Percentiles rank a stretch among this genome's conserved stretches.
These are phyloP conservation scores for Penicillium sp. DNA, from an alignment of 2,329 filamentous ascomycete genomes.

Conservation along the genomic window DNA sequence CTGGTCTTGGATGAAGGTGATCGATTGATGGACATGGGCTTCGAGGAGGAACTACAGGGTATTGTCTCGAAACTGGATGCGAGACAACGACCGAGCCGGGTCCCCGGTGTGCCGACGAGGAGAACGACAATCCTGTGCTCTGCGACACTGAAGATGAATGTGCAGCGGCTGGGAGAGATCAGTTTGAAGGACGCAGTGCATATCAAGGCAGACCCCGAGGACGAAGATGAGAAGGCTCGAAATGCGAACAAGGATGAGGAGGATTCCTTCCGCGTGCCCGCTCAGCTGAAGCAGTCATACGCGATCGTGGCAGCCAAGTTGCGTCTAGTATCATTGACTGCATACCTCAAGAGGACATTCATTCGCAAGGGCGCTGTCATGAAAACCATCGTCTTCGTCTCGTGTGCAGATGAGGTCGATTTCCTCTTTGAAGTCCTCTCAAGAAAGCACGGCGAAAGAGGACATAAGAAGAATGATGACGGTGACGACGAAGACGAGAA, in stretches of 20 bases:
- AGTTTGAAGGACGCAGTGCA: slow-evolving; percentile 92
- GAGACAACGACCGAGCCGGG: slow-evolving; percentile 66
- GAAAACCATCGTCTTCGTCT: slow-evolving; percentile 97
- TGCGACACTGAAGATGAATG: slow-evolving; percentile 97
- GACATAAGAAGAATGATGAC: slow-evolving; percentile 29
- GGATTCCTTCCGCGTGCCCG: slow-evolving; percentile 76
- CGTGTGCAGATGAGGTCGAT: slow-evolving; percentile 94
- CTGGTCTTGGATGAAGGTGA: slow-evolving; percentile 95
- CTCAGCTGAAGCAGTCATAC: slow-evolving; percentile 93
- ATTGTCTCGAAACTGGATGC: slow-evolving; percentile 81
- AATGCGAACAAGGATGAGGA: slow-evolving; percentile 57
- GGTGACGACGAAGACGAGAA: slow-evolving; percentile 28
- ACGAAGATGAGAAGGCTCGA: slow-evolving; percentile 60
- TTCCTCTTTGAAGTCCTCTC: slow-evolving; percentile 90
- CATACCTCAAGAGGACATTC: slow-evolving; percentile 85
- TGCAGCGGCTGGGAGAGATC: slow-evolving; percentile 91
- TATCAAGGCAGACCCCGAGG: slow-evolving; percentile 70
- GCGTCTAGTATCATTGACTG: slow-evolving; percentile 83
- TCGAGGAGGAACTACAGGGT: slow-evolving; percentile 89
- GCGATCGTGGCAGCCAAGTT: slow-evolving; percentile 87
- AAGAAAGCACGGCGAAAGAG: slow-evolving; percentile 41
- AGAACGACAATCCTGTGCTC: slow-evolving; percentile 91
- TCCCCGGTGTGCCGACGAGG: slow-evolving; percentile 71
- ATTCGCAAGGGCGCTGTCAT: slow-evolving; percentile 87
- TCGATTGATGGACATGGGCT: slow-evolving; percentile 96